These are phyloP conservation scores for Colletotrichum godetiae DNA, from an alignment of 2,329 filamentous ascomycete genomes.

Conservation along the genomic window DNA sequence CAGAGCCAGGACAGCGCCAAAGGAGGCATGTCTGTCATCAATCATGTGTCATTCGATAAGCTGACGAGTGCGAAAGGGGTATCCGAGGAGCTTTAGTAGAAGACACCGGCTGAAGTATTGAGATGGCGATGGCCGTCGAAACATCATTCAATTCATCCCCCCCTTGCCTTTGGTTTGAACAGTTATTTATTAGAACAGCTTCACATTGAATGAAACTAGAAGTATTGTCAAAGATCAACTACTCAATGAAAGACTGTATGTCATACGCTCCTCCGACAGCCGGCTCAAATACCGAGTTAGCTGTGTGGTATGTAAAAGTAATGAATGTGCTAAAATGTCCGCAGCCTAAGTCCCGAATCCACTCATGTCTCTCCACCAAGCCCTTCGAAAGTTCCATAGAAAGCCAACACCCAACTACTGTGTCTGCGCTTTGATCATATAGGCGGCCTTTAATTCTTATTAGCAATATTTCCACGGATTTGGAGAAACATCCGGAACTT, in stretches of 20 bases:
- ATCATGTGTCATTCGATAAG: not conserved
- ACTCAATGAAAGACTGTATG: not conserved
- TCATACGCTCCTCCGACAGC: not conserved
- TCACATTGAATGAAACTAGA: not conserved
- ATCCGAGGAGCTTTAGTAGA: conserved; percentile 19
- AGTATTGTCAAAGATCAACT: not conserved
- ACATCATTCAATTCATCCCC: not conserved
- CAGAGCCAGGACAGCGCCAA: not conserved
- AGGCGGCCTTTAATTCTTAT: conserved; percentile 24
- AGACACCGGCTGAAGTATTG: not conserved
- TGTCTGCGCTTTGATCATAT: conserved; percentile 33
- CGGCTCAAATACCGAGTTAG: not conserved
- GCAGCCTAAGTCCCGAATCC: not conserved
- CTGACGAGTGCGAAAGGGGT: not conserved
- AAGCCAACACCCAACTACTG: not conserved
- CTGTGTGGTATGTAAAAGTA: not conserved
- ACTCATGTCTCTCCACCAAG: not conserved
- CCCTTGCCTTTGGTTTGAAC: not conserved
- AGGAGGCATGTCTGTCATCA: not conserved
- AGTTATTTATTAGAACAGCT: not conserved
- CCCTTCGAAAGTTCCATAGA: not conserved
- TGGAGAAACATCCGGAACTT: not conserved
- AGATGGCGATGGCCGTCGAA: not conserved
- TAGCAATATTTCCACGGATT: not conserved
- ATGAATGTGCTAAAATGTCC: not conserved